phyloP scores from a whole-genome alignment of 1,284 basidiomycete species.

The Ustanciosporium gigantosporum region DNA sequence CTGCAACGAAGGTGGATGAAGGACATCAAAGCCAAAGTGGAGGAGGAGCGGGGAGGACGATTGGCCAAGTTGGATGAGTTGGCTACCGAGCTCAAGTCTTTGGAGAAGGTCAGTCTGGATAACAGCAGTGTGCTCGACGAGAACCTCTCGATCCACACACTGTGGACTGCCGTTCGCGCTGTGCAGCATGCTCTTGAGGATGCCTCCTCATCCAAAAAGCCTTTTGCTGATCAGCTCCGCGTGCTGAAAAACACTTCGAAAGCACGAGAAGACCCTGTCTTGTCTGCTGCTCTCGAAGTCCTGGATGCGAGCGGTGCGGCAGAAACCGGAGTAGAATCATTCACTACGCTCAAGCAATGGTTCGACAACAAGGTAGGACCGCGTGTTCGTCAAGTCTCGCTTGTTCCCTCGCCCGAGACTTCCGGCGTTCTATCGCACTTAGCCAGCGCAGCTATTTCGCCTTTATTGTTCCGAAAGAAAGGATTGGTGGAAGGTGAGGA shows the following conservation, averaged over 20 bases:
- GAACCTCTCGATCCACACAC: constrained; percentile 80
- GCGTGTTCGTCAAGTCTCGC: constrained; percentile 80
- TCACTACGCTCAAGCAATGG: constrained; percentile 85
- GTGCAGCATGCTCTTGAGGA: constrained; percentile 64
- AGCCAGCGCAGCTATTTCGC: constrained; percentile 76
- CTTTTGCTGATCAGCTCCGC: constrained; percentile 87
- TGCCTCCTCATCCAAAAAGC: constrained; percentile 69
- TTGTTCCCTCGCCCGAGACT: constrained; percentile 74
- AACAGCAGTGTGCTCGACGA: constrained; percentile 87
- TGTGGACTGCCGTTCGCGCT: constrained; percentile 63
- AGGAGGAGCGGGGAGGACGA: constrained; percentile 92
- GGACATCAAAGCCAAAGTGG: constrained; percentile 92
- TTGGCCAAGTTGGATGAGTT: constrained; percentile 93
- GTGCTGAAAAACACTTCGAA: constrained; percentile 71
- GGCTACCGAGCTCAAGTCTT: constrained; percentile 82
- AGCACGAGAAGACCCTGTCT: constrained; percentile 66
- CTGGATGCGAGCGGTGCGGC: constrained; percentile 74
- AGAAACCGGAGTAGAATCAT: constrained; percentile 80
- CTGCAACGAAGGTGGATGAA: constrained; percentile 94
- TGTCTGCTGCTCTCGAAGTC: constrained; percentile 41
- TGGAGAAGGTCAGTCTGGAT: constrained; percentile 87
- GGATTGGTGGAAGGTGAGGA: constrained; percentile 74
- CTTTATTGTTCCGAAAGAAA: constrained; percentile 78
- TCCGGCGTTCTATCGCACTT: constrained; percentile 86
- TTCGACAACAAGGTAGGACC: constrained; percentile 83